Percentiles rank a stretch among this genome's conserved stretches.
Conservation (phyloP, 352 stramenopile genomes). For the Globisporangium splendens region DNA sequence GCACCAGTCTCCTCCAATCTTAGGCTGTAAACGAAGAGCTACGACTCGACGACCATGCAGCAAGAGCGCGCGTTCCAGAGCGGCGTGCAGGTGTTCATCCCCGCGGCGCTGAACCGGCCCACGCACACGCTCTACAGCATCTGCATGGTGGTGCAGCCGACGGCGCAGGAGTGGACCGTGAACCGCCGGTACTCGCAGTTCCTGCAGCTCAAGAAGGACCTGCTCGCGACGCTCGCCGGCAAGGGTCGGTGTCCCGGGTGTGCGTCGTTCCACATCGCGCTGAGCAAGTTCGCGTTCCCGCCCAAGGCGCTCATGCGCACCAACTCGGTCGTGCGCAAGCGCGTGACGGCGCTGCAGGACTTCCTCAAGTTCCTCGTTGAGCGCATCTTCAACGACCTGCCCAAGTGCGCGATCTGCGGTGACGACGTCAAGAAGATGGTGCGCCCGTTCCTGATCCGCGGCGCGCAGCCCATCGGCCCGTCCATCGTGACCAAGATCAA, state of each 20-base stretch:
- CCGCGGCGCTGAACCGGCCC: slow-evolving; percentile 74
- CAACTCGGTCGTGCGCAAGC: slow-evolving; percentile 66
- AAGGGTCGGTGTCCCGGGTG: slow-evolving; percentile 55
- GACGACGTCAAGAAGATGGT: slow-evolving; percentile 65
- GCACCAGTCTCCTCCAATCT: too few species aligned
- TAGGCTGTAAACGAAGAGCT: background rate
- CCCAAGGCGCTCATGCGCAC: slow-evolving; percentile 62
- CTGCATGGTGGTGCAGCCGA: slow-evolving; percentile 76
- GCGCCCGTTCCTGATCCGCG: slow-evolving; percentile 73
- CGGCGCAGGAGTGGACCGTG: slow-evolving; percentile 76
- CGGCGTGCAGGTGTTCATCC: slow-evolving; percentile 80
- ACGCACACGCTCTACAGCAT: slow-evolving; percentile 86
- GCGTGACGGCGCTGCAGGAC: slow-evolving; percentile 61
- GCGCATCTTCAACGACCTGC: slow-evolving; percentile 66
- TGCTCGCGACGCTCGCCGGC: slow-evolving; percentile 44
- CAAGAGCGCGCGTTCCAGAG: slow-evolving; percentile 20
- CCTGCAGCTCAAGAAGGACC: slow-evolving; percentile 68
- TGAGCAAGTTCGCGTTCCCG: slow-evolving; percentile 66
- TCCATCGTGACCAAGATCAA: slow-evolving; percentile 73
- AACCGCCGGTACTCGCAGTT: slow-evolving; percentile 88
- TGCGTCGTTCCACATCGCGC: slow-evolving; percentile 52
- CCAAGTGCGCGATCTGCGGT: slow-evolving; percentile 72
- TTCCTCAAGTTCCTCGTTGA: slow-evolving; percentile 74
- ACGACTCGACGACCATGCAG: slow-evolving; percentile 1
- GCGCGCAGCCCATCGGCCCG: slow-evolving; percentile 66